Evolutionary conservation across 2,329 filamentous ascomycete species (phyloP).

Genomic region (Zopfia rhizophila): DNA sequence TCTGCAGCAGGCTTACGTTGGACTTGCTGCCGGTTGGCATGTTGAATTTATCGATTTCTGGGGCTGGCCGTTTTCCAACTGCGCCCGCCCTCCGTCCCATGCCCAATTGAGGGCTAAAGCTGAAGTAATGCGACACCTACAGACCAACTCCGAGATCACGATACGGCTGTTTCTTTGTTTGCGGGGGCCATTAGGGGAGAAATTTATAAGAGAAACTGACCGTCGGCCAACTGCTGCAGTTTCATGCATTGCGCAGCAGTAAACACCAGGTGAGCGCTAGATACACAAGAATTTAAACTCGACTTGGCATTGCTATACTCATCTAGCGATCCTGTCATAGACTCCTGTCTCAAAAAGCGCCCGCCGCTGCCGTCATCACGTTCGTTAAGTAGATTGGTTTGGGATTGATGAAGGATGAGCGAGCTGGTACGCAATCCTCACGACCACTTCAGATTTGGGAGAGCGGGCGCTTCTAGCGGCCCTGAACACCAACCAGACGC

Average conservation of each 20-base stretch:
- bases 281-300: too few species aligned
- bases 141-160: slow-evolving; percentile 11
- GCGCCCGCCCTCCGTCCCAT: background rate
- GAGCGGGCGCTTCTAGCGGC: slow-evolving; percentile 10
- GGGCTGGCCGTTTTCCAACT: slow-evolving; percentile 5
- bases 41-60: slow-evolving; percentile 8
- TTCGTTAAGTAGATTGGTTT: slow-evolving; percentile 1
- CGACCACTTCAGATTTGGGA: background rate
- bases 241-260: slow-evolving; percentile 23
- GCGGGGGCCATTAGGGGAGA: slow-evolving; percentile 4
- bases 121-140: slow-evolving; percentile 11
- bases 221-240: slow-evolving; percentile 12
- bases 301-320: slow-evolving; percentile 7
- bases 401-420: slow-evolving; percentile 5
- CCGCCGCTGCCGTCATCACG: slow-evolving; percentile 9
- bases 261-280: slow-evolving; percentile 8
- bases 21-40: slow-evolving; percentile 27
- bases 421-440: background rate
- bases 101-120: slow-evolving; percentile 12
- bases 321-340: slow-evolving; percentile 13
- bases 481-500: slow-evolving; percentile 9
- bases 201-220: slow-evolving; percentile 9
- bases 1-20: slow-evolving; percentile 40
- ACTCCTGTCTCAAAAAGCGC: slow-evolving; percentile 29
- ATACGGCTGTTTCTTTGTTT: slow-evolving; percentile 2